Evolutionary conservation across 208 protist species (phyloP).

Genomic region (Spongospora subterranea): DNA sequence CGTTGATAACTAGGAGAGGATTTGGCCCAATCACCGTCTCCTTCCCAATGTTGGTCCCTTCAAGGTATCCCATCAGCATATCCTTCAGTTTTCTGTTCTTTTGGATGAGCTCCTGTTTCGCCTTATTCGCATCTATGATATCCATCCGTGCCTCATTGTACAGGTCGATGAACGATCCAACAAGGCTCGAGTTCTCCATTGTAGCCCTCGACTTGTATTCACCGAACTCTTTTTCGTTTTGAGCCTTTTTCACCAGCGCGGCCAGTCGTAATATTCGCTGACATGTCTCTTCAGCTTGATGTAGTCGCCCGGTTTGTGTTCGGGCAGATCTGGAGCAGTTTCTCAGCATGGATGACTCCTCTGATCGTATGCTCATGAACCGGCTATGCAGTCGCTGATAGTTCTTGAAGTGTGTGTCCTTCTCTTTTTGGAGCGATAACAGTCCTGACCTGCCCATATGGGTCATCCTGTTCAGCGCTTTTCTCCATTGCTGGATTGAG

Average conservation of each 20-base stretch:
- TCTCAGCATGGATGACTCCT: not conserved
- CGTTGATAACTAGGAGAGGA: conserved; percentile 18
- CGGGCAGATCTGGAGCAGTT: not conserved
- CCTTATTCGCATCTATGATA: not conserved
- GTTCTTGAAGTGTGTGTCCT: not conserved
- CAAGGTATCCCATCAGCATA: not conserved
- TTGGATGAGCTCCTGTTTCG: not conserved
- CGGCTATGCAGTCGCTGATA: not conserved
- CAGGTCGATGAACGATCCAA: not conserved
- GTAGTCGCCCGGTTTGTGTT: not conserved
- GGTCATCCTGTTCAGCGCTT: not conserved
- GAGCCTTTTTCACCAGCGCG: conserved; percentile 9
- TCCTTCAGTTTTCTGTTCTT: conserved; percentile 4
- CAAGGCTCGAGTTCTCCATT: not conserved
- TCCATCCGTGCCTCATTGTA: not conserved
- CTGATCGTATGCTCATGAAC: not conserved
- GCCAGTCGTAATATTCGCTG: not conserved
- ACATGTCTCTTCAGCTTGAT: not conserved
- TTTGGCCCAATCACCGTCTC: not conserved
- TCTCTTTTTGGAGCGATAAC: not conserved
- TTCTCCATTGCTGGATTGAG: conserved; percentile 6
- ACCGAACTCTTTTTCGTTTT: not conserved
- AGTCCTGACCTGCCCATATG: not conserved
- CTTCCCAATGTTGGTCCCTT: not conserved
- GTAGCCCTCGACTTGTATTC: not conserved